Evolutionary conservation across 768 basidiomycete species (phyloP).

Genomic region (Dendrothele bispora): DNA sequence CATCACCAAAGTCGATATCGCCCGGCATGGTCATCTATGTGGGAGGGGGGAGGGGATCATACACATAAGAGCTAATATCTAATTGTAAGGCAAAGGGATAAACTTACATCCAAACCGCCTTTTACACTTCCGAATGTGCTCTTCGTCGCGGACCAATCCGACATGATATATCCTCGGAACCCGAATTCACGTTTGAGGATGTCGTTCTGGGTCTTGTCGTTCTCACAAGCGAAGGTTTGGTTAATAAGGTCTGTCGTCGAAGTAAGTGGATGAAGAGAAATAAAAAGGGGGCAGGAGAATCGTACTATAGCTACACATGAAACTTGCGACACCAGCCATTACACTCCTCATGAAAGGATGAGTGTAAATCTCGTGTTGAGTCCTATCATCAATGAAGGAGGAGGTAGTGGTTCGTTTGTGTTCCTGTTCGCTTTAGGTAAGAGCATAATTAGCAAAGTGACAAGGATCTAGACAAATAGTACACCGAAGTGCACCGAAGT

Average conservation of each 20-base stretch:
- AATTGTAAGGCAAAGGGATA: not conserved
- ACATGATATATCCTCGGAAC: slow-evolving; percentile 78
- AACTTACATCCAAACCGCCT: slow-evolving; percentile 66
- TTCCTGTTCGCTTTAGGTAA: slow-evolving; percentile 66
- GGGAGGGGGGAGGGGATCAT: too few species aligned
- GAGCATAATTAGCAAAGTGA: not conserved
- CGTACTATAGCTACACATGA: slow-evolving; percentile 80
- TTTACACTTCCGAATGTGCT: slow-evolving; percentile 60
- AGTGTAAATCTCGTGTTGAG: slow-evolving; percentile 73
- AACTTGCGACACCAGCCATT: slow-evolving; percentile 69
- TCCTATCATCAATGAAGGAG: slow-evolving; percentile 79
- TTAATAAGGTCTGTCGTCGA: slow-evolving; percentile 55
- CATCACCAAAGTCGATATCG: slow-evolving; percentile 50
- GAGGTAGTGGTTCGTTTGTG: slow-evolving; percentile 51
- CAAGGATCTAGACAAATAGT: not conserved
- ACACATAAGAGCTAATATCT: not conserved
- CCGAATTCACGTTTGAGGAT: slow-evolving; percentile 76
- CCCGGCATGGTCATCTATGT: slow-evolving; percentile 76
- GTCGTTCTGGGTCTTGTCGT: slow-evolving; percentile 67
- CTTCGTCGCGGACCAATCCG: slow-evolving; percentile 69
- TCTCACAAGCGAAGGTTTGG: slow-evolving; percentile 74
- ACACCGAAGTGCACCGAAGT: too few species aligned
- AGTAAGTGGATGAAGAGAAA: not conserved
- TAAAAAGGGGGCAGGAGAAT: slow-evolving; percentile 5
- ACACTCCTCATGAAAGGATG: slow-evolving; percentile 71